Evolutionary conservation across 306 rosid genomes (phyloP), one percentile per base, ranked within the genome.

Genomic region (Pterocarpus macrocarpus): DNA sequence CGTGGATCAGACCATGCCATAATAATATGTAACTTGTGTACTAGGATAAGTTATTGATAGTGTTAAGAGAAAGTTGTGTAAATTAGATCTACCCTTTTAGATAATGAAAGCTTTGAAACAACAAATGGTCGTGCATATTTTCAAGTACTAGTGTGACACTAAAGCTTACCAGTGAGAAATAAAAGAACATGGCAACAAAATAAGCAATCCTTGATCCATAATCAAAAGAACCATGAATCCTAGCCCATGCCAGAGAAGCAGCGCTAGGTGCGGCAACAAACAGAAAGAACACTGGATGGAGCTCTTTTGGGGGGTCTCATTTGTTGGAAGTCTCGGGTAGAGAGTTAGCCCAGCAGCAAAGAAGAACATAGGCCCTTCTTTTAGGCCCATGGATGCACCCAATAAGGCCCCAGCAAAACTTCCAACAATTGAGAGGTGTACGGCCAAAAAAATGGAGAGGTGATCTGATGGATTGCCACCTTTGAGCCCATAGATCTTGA

Each of bases 231-330:
- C 94, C 97, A 77, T 90, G 94, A 47, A 93, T 84, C 69, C 28
- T 86, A 57, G 91, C 87, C 97, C 94, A 93, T 9, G 97, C 89
- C 91, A 88, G 76, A 30, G 97, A 89, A 52, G 97, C 97, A 41
- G 85, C 90, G n/a, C 97, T 91, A 12, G 97, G 97, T 64, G 91
- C 90, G 14, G 97, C 97, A 22, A 93, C 94, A 75, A 93, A 91
- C 35, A 93, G 88, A 69, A 91, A 90, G 91, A 91, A 91, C 4
- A 91, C 97, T 0, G 97, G 97, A 84, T 93, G 97, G 7, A 90
- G 92, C 64, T 93, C 97, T 80, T 88, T 91, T 8, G 97, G 94
- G 58, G 86, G 12, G 97, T 85, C 79, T 79, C 87, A 66, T 90
- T 90, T 41, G 97, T 90, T 6, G 97, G 93, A 14, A 93, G 94